These are phyloP conservation scores for Schoenoplectus tabernaemontani DNA, from an alignment of 202 grass and related monocot species.

Conservation along the genomic window DNA sequence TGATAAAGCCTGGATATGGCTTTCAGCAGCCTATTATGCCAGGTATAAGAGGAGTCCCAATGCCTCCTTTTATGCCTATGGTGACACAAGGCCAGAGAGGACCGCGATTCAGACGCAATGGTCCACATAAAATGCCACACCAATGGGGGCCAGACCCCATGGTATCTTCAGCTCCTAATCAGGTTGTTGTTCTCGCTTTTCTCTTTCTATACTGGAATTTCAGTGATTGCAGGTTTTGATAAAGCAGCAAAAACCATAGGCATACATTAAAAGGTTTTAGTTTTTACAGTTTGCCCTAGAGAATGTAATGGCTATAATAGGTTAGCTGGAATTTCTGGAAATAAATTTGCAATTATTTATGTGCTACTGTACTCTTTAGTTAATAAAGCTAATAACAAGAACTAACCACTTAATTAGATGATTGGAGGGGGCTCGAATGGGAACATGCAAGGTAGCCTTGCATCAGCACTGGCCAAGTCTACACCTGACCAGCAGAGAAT, in stretches of 20 bases:
- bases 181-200: not conserved
- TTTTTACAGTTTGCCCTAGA: not conserved
- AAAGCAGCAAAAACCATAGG: not conserved
- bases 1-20: slow-evolving; percentile 56
- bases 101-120: slow-evolving; percentile 45
- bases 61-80: slow-evolving; percentile 72
- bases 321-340: not conserved
- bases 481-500: slow-evolving; percentile 67
- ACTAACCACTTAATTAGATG: slow-evolving; percentile 19
- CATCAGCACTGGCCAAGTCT: slow-evolving; percentile 67
- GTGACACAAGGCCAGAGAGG: slow-evolving; percentile 60
- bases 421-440: slow-evolving; percentile 40
- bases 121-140: slow-evolving; percentile 52
- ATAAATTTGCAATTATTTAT: slow-evolving; percentile 1
- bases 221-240: not conserved
- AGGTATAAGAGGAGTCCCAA: slow-evolving; percentile 51
- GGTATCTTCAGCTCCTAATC: slow-evolving; percentile 14
- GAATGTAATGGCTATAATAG: not conserved
- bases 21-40: slow-evolving; percentile 79
- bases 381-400: slow-evolving; percentile 5
- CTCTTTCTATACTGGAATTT: not conserved
- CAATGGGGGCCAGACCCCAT: slow-evolving; percentile 40
- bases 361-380: not conserved
- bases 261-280: not conserved
- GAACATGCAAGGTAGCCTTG: slow-evolving; percentile 51